phyloP scores from a whole-genome alignment of 75 land plant species.

The Cupressus sempervirens region DNA sequence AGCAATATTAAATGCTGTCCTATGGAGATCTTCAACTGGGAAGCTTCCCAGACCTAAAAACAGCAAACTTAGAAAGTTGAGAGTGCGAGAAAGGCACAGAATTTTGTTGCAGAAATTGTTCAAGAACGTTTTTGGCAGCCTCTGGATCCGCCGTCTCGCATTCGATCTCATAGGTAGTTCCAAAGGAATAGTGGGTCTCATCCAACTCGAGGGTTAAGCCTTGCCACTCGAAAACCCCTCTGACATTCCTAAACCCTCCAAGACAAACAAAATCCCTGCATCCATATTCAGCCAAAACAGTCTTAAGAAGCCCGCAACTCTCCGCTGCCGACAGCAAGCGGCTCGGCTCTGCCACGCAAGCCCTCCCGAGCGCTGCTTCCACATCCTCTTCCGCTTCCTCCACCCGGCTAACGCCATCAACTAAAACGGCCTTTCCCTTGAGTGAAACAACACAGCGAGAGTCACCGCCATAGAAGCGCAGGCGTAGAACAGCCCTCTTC shows the following conservation, averaged over 20 bases:
- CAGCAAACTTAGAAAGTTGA: constrained; percentile 63
- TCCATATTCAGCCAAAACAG: constrained; percentile 48
- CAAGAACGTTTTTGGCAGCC: constrained; percentile 47
- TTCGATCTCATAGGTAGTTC: constrained; percentile 80
- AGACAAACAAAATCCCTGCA: constrained; percentile 54
- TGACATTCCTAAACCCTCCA: constrained; percentile 86
- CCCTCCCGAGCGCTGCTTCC: constrained; percentile 52
- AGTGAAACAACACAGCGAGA: constrained; percentile 68
- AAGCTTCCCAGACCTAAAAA: constrained; percentile 75
- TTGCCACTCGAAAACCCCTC: constrained; percentile 78
- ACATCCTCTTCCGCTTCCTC: constrained; percentile 83
- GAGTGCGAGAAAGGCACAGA: constrained; percentile 62
- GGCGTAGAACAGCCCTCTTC: constrained; percentile 56
- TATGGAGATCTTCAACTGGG: constrained; percentile 24
- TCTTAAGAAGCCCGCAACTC: constrained; percentile 35
- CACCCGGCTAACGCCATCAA: constrained; percentile 65
- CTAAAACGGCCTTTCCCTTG: constrained; percentile 60
- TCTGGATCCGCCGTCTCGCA: constrained; percentile 88
- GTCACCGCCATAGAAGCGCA: constrained; percentile 79
- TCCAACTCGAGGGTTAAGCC: constrained; percentile 80
- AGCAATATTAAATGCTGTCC: too few species aligned
- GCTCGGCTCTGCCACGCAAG: constrained; percentile 59
- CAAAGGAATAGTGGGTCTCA: constrained; percentile 77
- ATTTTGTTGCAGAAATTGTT: constrained; percentile 52
- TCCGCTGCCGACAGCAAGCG: constrained; percentile 15